Evolutionary conservation across 257 asterid genomes (phyloP).

Genomic region (Sherardia arvensis): DNA sequence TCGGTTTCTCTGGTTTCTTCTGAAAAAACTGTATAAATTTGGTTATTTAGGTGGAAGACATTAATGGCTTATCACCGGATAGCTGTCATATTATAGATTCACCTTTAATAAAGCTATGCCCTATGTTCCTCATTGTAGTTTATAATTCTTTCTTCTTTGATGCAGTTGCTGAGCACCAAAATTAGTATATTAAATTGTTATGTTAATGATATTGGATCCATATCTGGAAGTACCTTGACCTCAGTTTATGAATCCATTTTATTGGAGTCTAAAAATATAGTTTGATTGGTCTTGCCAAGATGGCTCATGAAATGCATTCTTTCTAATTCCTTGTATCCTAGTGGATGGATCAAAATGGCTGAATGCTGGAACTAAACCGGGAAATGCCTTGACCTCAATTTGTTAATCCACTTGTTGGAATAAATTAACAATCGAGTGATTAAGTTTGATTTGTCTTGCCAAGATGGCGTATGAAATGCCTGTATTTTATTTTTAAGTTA

Average conservation of each 20-base stretch:
- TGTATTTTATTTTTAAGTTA: not conserved
- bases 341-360: not conserved
- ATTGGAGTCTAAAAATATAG: not conserved
- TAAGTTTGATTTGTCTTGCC: not conserved
- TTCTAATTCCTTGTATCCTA: not conserved
- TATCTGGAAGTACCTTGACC: not conserved
- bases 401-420: not conserved
- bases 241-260: slow-evolving; percentile 2
- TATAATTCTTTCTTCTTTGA: not conserved
- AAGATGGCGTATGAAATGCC: not conserved
- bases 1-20: not conserved
- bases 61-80: not conserved
- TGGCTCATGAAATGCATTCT: not conserved
- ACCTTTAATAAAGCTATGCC: not conserved
- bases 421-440: not conserved
- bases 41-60: not conserved
- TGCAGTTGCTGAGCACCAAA: not conserved
- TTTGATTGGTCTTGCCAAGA: not conserved
- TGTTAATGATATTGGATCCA: not conserved
- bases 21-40: not conserved
- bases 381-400: not conserved
- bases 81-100: not conserved
- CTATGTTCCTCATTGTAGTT: no score
- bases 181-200: not conserved
- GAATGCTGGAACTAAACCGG: not conserved